Evolutionary conservation across 345 rosid genomes (phyloP), one percentile per base, ranked within the genome.

Genomic region (Salix purpurea): DNA sequence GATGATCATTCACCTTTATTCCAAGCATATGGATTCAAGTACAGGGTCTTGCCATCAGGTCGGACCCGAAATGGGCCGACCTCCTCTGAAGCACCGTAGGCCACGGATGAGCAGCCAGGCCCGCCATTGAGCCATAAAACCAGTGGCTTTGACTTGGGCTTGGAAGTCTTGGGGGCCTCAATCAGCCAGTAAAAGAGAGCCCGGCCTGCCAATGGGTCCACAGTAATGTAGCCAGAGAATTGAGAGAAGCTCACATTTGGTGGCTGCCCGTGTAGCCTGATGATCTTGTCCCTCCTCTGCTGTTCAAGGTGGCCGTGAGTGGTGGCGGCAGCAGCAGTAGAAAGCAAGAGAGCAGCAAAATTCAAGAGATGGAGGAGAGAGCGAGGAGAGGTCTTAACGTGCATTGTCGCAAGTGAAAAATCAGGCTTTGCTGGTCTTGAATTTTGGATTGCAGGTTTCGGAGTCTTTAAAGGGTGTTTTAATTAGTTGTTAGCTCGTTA

Each of bases 121-220:
- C 97, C 98, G 39, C 97, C 97, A 72, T 91, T 92, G 75, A 94
- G 95, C 97, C 98, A 91, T 21, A 92, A 62, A 13, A 92, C 88
- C 44, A 92, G 65, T 0, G 97, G 97, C 80, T 74, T 89, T 0
- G 81, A 77, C 1, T 18, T n/a, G 8, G 89, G 87, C 2, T 42
- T 76, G 23, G 69, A 70, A 7, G 40, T 66, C 5, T 37, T 70
- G 4, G 93, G 86, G 21, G 84, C 86, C 84, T 89, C 84, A 6
- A 83, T 79, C 77, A 94, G 69, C 97, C 97, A 94, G 50, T 92
- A 94, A 52, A 94, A 94, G 16, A 92, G 85, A 23, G 92, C 88
- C 26, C 98, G 88, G 30, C 95, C 94, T 0, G 86, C 89, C 0
- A 10, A 18, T 0, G 48, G 66, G 54, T 94, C 84, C 58, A 94